Evolutionary conservation across 2,329 filamentous ascomycete genomes (phyloP), one percentile per base, ranked within the genome.

Genomic region (Xylariaceae sp.): DNA sequence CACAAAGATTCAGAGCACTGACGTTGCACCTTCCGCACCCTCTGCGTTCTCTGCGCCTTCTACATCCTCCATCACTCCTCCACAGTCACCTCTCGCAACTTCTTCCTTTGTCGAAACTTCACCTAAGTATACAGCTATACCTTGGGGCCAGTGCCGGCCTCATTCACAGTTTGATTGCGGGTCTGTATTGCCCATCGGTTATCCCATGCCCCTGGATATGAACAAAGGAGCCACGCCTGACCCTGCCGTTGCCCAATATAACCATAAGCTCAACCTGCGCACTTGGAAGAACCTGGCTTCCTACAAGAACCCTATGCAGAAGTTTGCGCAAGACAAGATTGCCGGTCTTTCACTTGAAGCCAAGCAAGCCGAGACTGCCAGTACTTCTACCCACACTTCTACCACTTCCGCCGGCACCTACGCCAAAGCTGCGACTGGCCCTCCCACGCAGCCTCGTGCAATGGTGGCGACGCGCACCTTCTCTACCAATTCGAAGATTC

Each of bases 301-400:
- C 1, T 81, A 80, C 55, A 69, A 73, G 5, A 82, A 82, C 55
- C 77, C 77, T 7, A 74, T 69, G 60, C 78, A 80, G 61, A 74
- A 75, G 62, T 67, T 64, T 39, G 78, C 78, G 50, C 75, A 75
- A 63, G 74, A 68, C 55, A 27, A 27, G 22, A 27, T 27, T 27
- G 22, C 22, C 4, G 22, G 4, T 27, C 22, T 27, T 27, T 27
- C 22, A 27, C 22, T 27, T 27, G 22, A 27, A 27, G 4, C 22
- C 22, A 27, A 27, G 22, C 22, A 27, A 7, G 22, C 22, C 22
- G 22, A 27, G 22, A 7, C 22, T 80, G 50, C 62, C 66, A 46
- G 62, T 65, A 18, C 58, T 58, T 52, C 59, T 59, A 30, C 52
- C 57, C 19, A 49, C 45, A 30, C 55, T 80, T 50, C 62, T 66